phyloP scores from a whole-genome alignment of 176 grass and related monocot genomes.

The Carex parvula region DNA sequence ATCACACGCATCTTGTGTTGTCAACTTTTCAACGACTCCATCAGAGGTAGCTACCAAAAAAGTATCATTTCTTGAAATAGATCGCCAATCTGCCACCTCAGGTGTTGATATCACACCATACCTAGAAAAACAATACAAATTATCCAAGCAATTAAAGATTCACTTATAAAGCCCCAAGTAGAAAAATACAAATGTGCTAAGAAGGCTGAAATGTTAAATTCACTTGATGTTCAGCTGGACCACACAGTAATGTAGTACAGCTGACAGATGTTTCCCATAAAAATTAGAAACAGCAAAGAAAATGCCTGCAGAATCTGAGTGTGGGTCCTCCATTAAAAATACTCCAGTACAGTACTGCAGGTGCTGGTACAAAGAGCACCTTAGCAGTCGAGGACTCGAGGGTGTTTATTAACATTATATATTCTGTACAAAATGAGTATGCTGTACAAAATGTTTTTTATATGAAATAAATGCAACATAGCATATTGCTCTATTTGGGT shows the following conservation, averaged over 20 bases:
- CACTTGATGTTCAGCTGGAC: neutral
- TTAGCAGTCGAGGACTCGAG: neutral
- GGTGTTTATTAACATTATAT: neutral
- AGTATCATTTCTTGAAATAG: slow-evolving; percentile 72
- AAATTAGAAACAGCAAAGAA: no score
- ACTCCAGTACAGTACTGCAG: neutral
- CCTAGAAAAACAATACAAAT: slow-evolving; percentile 42
- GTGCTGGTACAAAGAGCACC: neutral
- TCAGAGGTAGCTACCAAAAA: slow-evolving; percentile 83
- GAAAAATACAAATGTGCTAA: neutral
- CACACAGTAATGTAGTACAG: neutral
- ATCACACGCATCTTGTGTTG: slow-evolving; percentile 84
- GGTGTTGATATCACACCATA: slow-evolving; percentile 91
- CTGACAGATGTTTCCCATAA: neutral
- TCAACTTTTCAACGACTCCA: slow-evolving; percentile 86
- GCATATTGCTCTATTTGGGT: neutral
- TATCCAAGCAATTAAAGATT: neutral
- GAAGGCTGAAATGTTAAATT: neutral
- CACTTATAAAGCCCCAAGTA: neutral
- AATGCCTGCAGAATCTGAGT: no score
- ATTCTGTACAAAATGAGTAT: neutral
- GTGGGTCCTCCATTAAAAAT: no score
- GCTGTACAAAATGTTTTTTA: neutral
- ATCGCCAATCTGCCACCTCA: slow-evolving; percentile 71
- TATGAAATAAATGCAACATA: neutral